These are phyloP conservation scores for Antrodiella citrinella DNA, from an alignment of 768 basidiomycete species.

Conservation along the genomic window DNA sequence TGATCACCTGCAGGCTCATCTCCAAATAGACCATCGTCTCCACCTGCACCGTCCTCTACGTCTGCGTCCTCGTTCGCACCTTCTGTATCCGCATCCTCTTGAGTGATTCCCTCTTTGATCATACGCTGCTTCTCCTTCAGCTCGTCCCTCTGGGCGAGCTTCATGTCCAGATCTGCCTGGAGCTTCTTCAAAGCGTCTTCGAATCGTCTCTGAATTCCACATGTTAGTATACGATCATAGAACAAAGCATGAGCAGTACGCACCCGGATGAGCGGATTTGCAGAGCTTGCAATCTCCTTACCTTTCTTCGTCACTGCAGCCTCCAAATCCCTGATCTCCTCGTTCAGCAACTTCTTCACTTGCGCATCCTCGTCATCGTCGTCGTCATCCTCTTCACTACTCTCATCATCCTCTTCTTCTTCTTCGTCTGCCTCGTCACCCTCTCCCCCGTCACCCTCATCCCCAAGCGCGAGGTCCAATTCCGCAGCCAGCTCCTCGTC, in stretches of 20 bases:
- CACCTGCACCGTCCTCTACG: conserved; percentile 23
- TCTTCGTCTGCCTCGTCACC: conserved; percentile 67
- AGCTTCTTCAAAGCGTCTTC: conserved; percentile 89
- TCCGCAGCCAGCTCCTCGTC: conserved; percentile 87
- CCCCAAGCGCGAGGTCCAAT: conserved; percentile 74
- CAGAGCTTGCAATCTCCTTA: conserved; percentile 72
- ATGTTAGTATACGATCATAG: neutral
- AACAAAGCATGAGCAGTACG: conserved; percentile 7
- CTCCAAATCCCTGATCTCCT: conserved; percentile 86
- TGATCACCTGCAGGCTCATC: conserved; percentile 13
- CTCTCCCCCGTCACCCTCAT: conserved; percentile 42
- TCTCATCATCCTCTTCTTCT: conserved; percentile 38
- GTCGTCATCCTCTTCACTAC: conserved; percentile 72
- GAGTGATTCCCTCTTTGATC: conserved; percentile 56
- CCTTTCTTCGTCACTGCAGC: conserved; percentile 82
- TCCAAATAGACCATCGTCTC: conserved; percentile 25
- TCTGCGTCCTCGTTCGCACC: conserved; percentile 31
- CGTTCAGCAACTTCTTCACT: conserved; percentile 71
- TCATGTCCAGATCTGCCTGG: conserved; percentile 79
- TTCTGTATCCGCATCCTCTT: conserved; percentile 32
- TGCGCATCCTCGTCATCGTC: conserved; percentile 71
- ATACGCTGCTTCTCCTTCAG: conserved; percentile 67
- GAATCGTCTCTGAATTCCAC: conserved; percentile 65
- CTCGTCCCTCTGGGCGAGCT: conserved; percentile 70
- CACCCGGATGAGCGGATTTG: conserved; percentile 84